Conservation (phyloP, 768 basidiomycete species). For the Amanita jacksonii region DNA sequence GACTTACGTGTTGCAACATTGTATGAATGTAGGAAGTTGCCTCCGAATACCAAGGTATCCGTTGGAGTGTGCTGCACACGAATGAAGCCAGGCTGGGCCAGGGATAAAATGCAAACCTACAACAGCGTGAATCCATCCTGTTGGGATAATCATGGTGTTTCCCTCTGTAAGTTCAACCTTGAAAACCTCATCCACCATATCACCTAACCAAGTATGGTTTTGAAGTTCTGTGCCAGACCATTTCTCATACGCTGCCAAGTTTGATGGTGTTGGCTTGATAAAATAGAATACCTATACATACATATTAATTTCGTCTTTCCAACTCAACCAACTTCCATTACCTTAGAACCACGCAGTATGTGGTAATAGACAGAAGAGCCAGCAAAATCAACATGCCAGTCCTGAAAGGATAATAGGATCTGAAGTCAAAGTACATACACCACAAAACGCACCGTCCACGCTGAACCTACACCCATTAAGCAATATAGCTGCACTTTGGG, state of each 20-base stretch:
- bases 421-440: no score
- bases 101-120: conserved; percentile 35
- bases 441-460: conserved; percentile 86
- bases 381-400: conserved; percentile 98
- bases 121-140: conserved; percentile 97
- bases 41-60: conserved; percentile 93
- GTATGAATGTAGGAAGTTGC: conserved; percentile 94
- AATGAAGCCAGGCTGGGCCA: background rate
- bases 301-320: conserved; percentile 7
- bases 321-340: conserved; percentile 17
- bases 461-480: conserved; percentile 87
- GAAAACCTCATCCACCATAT: conserved; percentile 84
- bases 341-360: conserved; percentile 80
- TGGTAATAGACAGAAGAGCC: conserved; percentile 98
- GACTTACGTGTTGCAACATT: conserved; percentile 75
- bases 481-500: conserved; percentile 97
- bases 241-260: conserved; percentile 82
- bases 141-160: conserved; percentile 91
- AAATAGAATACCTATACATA: conserved; percentile 79
- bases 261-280: conserved; percentile 78
- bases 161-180: conserved; percentile 70
- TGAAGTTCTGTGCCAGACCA: conserved; percentile 94
- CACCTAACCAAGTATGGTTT: conserved; percentile 83
- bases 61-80: conserved; percentile 67
- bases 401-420: conserved; percentile 45